Evolutionary conservation across 441 rosid species (phyloP).

Genomic region (Croton laevigatus): DNA sequence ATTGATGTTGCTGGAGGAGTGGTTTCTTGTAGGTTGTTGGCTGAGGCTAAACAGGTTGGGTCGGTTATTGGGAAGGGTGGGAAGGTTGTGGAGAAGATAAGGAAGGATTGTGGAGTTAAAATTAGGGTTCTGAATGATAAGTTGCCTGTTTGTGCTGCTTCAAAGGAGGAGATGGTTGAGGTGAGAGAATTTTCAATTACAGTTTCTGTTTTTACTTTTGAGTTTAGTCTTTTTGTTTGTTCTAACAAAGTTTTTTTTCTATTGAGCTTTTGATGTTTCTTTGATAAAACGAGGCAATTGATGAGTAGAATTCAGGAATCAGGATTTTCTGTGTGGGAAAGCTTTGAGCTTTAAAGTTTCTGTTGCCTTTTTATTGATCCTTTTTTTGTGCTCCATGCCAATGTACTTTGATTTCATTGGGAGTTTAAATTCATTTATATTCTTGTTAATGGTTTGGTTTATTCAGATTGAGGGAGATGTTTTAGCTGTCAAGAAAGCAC

Average conservation of each 20-base stretch:
- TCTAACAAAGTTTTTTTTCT: too few species aligned
- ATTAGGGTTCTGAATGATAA: constrained; percentile 64
- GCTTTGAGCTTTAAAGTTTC: neutral
- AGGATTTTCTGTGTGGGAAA: neutral
- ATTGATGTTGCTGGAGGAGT: constrained; percentile 27
- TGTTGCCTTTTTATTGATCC: neutral
- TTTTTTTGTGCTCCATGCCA: neutral
- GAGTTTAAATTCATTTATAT: constrained; percentile 11
- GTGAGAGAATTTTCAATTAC: constrained; percentile 25
- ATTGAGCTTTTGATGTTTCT: neutral
- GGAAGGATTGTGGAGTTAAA: constrained; percentile 68
- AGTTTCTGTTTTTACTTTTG: neutral
- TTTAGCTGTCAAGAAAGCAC: constrained; percentile 71
- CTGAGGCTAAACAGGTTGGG: constrained; percentile 69
- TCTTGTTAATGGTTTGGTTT: constrained; percentile 18
- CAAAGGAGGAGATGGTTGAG: constrained; percentile 77
- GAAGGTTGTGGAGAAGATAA: constrained; percentile 70
- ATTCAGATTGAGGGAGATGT: constrained; percentile 85
- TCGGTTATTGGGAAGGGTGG: constrained; percentile 89
- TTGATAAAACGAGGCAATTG: neutral
- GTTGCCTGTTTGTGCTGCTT: constrained; percentile 62
- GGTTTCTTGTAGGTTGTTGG: constrained; percentile 70
- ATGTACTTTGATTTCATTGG: neutral
- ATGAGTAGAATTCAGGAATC: neutral
- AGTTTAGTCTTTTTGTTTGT: neutral